phyloP scores from a whole-genome alignment of 192 early-diverging fungal species.

The Backusella mclennaniae region DNA sequence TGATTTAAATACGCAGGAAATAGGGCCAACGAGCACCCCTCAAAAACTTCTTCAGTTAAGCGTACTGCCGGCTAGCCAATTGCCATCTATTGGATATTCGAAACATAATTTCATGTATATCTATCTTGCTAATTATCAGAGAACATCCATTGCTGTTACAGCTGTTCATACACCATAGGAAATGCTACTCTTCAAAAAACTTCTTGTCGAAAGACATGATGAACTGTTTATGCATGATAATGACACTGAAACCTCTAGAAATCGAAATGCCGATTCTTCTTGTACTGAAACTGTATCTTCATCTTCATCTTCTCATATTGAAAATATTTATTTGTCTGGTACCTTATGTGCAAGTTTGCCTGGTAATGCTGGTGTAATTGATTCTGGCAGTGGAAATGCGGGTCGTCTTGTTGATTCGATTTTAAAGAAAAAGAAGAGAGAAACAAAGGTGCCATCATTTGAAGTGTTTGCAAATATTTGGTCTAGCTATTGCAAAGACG shows the following conservation, averaged over 20 bases:
- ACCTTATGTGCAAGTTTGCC: not conserved
- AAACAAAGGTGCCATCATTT: not conserved
- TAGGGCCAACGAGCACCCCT: not conserved
- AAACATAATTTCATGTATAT: not conserved
- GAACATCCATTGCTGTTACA: not conserved
- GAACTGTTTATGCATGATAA: not conserved
- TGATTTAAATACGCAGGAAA: not conserved
- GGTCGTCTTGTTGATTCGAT: no score
- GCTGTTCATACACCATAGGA: not conserved
- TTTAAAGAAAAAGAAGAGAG: no score
- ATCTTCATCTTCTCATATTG: no score
- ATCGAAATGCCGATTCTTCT: no score
- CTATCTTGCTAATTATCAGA: not conserved
- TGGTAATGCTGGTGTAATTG: not conserved
- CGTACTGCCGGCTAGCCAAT: not conserved
- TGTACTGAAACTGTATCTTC: no score
- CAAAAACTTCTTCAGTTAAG: not conserved
- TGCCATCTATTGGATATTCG: not conserved
- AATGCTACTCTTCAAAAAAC: not conserved
- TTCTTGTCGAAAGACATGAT: not conserved
- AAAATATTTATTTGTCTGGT: no score
- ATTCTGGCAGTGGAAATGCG: no score
- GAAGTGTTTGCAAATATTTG: not conserved
- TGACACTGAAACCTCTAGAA: no score
- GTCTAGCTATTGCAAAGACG: not conserved